phyloP scores from a whole-genome alignment of 371 early-diverging fungal genomes.

The Mucor indicus region DNA sequence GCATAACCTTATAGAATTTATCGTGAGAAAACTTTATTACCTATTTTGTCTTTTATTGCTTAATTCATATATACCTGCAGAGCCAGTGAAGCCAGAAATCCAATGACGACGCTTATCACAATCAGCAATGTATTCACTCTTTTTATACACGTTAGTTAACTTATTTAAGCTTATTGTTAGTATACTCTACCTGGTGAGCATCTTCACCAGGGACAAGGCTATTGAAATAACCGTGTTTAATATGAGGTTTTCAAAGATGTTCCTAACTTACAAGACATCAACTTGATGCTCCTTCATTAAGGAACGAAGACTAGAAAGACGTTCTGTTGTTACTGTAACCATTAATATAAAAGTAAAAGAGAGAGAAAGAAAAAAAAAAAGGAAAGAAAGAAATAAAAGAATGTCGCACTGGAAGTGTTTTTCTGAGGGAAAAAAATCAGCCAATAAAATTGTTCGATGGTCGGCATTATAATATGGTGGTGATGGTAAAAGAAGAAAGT shows the following conservation, averaged over 20 bases:
- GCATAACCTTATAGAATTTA: constrained; percentile 55
- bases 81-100: constrained; percentile 98
- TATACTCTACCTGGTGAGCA: constrained; percentile 86
- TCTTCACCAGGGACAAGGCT: constrained; percentile 93
- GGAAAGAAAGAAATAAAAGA: too few species aligned
- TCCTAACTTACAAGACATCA: constrained; percentile 66
- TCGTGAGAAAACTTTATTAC: constrained; percentile 5
- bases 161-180: not conserved
- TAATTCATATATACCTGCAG: constrained; percentile 67
- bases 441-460: too few species aligned
- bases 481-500: too few species aligned
- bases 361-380: constrained; percentile 10
- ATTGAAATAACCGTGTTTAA: not conserved
- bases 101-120: constrained; percentile 91
- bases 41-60: not conserved
- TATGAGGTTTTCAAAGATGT: not conserved
- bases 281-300: constrained; percentile 70
- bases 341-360: constrained; percentile 6
- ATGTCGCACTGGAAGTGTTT: too few species aligned
- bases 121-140: constrained; percentile 96
- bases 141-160: not conserved
- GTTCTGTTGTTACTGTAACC: constrained; percentile 53
- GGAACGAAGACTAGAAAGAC: constrained; percentile 65
- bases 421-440: too few species aligned
- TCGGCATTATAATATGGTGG: too few species aligned